Percentiles rank a stretch among this genome's conserved stretches.
Conservation (phyloP, 1,139 yeast species). For the Candida tropicalis region DNA sequence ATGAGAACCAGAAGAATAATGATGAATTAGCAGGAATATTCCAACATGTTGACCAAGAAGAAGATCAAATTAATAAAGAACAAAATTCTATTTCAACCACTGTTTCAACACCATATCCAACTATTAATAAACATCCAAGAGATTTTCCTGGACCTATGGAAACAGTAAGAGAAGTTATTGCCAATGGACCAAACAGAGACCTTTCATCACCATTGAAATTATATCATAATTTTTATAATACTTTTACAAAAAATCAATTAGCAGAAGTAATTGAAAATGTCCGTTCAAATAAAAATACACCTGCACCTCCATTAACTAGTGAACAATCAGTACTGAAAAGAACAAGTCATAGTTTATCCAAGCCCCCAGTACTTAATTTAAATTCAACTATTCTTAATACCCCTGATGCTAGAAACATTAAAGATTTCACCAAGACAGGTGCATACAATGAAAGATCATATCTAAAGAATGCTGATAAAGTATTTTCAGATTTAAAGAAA, state of each 20-base stretch:
- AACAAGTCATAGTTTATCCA: neutral
- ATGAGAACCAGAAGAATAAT: slow-evolving; percentile 28
- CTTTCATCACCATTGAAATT: slow-evolving; percentile 45
- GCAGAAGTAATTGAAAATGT: slow-evolving; percentile 33
- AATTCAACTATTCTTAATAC: slow-evolving; percentile 10
- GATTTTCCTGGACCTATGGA: slow-evolving; percentile 19
- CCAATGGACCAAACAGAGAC: slow-evolving; percentile 18
- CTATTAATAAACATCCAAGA: slow-evolving; percentile 3
- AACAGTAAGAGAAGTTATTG: slow-evolving; percentile 23
- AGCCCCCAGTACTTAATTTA: slow-evolving; percentile 8
- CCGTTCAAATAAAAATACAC: slow-evolving; percentile 18
- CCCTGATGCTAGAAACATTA: slow-evolving; percentile 31
- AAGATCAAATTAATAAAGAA: slow-evolving; percentile 11
- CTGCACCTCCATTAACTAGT: slow-evolving; percentile 10
- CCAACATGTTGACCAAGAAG: slow-evolving; percentile 19
- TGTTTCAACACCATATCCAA: slow-evolving; percentile 33
- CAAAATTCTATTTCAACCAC: slow-evolving; percentile 38
- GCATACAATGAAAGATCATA: slow-evolving; percentile 41
- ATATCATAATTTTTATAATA: slow-evolving; percentile 42
- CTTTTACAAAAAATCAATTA: slow-evolving; percentile 43
- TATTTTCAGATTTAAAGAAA: slow-evolving; percentile 43
- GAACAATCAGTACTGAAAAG: neutral
- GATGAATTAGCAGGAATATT: slow-evolving; percentile 37
- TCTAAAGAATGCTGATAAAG: slow-evolving; percentile 40
- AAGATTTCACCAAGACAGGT: slow-evolving; percentile 34